Conservation (phyloP, 2,329 filamentous ascomycete species). For the Stagonosporopsis cucurbitacearum region DNA sequence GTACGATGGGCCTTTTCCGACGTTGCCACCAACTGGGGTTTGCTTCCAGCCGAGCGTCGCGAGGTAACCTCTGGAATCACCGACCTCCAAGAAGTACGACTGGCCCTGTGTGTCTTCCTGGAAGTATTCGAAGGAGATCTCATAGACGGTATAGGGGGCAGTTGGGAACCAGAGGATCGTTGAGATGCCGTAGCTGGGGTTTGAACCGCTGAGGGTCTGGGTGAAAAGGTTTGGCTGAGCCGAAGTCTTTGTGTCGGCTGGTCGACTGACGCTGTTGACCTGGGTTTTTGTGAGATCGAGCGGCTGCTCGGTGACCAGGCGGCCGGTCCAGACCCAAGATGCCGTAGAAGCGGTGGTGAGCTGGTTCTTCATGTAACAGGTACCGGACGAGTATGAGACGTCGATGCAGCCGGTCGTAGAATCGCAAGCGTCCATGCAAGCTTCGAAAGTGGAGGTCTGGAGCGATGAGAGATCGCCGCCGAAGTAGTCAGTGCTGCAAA, state of each 20-base stretch:
- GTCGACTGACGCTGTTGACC: background rate
- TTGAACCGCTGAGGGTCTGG: background rate
- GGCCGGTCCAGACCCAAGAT: conserved; percentile 4
- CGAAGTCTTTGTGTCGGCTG: background rate
- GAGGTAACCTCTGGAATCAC: background rate
- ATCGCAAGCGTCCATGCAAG: conserved; percentile 9
- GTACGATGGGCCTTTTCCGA: background rate
- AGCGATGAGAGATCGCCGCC: conserved; percentile 3
- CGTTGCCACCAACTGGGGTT: background rate
- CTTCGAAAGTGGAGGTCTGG: background rate
- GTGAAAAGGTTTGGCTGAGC: background rate
- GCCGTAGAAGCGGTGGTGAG: background rate
- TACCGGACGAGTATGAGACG: conserved; percentile 2
- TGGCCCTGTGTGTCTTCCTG: background rate
- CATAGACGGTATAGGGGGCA: background rate
- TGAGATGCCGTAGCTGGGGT: background rate
- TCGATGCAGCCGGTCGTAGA: conserved; percentile 1
- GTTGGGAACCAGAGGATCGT: conserved; percentile 1
- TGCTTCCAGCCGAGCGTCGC: background rate
- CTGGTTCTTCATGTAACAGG: conserved; percentile 5
- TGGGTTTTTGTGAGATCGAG: conserved; percentile 4
- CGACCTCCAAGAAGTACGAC: background rate
- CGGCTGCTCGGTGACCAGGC: background rate
- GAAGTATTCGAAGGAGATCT: conserved; percentile 5
- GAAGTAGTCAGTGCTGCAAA: conserved; percentile 3